These are phyloP conservation scores for Ascochyta pisi DNA, from an alignment of 2,329 filamentous ascomycete genomes.

Conservation along the genomic window DNA sequence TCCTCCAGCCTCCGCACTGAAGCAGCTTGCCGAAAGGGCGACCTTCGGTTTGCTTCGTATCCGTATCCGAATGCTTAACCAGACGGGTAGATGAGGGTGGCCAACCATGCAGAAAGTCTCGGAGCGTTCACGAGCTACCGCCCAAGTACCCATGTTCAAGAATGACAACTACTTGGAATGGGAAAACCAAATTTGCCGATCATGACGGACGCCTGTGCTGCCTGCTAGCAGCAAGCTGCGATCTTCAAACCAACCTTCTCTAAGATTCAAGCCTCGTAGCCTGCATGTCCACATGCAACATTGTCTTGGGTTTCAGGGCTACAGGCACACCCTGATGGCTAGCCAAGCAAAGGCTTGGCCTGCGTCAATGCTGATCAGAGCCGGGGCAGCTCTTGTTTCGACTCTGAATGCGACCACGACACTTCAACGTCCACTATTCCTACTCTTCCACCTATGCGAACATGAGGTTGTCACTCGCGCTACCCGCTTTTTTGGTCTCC, in stretches of 20 bases:
- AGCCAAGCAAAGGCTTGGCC: constrained; percentile 3
- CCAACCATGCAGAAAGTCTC: not conserved
- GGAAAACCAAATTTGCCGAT: not conserved
- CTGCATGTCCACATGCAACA: not conserved
- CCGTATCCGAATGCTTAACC: constrained; percentile 4
- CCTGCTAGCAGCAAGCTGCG: not conserved
- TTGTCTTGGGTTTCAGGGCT: constrained; percentile 9
- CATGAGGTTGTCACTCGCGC: constrained; percentile 28
- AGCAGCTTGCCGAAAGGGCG: not conserved
- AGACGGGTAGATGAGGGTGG: not conserved
- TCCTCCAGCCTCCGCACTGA: constrained; percentile 3
- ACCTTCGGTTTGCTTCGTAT: constrained; percentile 1
- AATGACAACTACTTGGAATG: not conserved
- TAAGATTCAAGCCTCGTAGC: constrained; percentile 2
- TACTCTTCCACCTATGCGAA: not conserved
- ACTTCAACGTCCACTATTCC: constrained; percentile 5
- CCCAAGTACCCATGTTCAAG: not conserved
- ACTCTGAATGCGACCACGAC: constrained; percentile 8
- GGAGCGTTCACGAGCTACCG: not conserved
- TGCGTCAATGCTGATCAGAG: constrained; percentile 10
- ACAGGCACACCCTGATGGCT: constrained; percentile 7
- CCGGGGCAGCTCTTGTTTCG: not conserved
- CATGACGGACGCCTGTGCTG: not conserved
- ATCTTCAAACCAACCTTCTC: not conserved
- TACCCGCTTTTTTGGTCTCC: constrained; percentile 23